Conservation (phyloP, 2,329 filamentous ascomycete species). For the Penicillium sp. region DNA sequence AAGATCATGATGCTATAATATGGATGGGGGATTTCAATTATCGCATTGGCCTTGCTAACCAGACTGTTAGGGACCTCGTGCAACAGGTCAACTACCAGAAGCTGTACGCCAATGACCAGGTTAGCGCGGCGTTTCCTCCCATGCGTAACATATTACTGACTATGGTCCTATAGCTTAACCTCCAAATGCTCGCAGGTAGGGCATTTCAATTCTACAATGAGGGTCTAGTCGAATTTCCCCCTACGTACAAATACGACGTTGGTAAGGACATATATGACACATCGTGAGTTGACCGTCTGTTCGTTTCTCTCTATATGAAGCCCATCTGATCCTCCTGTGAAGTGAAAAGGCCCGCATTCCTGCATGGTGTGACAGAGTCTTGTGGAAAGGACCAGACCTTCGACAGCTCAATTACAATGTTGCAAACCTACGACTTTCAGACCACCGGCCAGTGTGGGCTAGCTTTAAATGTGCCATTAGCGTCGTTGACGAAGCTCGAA, state of each 20-base stretch:
- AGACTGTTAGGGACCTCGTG: constrained; percentile 76
- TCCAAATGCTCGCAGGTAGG: constrained; percentile 93
- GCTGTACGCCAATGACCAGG: constrained; percentile 90
- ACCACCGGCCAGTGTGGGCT: constrained; percentile 94
- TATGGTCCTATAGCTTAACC: constrained; percentile 68
- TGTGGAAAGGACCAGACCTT: constrained; percentile 83
- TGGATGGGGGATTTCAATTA: constrained; percentile 99
- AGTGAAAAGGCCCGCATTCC: constrained; percentile 93
- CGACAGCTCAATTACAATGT: constrained; percentile 82
- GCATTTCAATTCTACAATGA: constrained; percentile 93
- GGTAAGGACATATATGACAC: constrained; percentile 89
- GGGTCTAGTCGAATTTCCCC: constrained; percentile 82
- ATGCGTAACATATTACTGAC: constrained; percentile 16
- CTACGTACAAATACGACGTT: constrained; percentile 95
- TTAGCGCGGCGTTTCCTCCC: constrained; percentile 36
- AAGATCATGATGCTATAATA: constrained; percentile 87
- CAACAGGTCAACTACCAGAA: constrained; percentile 73
- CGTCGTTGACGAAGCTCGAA: constrained; percentile 75
- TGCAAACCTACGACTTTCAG: constrained; percentile 84
- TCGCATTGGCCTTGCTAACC: constrained; percentile 82
- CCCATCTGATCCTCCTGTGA: constrained; percentile 24
- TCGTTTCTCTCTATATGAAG: background rate
- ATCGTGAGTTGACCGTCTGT: constrained; percentile 62
- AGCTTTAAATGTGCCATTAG: constrained; percentile 83
- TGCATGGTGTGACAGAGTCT: constrained; percentile 93